Conservation (phyloP, 2,329 filamentous ascomycete genomes). For the Colletotrichum liaoningense region DNA sequence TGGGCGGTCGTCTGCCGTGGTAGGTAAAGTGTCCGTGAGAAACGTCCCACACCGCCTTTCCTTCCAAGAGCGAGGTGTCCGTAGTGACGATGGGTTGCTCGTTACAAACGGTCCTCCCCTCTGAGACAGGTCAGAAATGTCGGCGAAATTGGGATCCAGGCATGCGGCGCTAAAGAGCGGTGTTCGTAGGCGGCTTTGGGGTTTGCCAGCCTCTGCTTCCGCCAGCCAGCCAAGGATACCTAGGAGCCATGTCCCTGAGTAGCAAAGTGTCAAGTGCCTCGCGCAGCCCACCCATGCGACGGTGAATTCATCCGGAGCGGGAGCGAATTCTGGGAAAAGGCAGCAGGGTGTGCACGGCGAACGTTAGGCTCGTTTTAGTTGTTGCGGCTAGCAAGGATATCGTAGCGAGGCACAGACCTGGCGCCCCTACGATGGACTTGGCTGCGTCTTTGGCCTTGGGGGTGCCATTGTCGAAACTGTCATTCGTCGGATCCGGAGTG, state of each 20-base stretch:
- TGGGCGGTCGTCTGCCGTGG: constrained; percentile 6
- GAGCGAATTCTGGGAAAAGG: constrained; percentile 28
- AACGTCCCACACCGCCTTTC: constrained; percentile 30
- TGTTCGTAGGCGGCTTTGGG: constrained; percentile 5
- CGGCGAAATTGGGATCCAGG: neutral
- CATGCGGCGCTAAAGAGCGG: neutral
- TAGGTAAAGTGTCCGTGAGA: constrained; percentile 15
- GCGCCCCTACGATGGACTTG: constrained; percentile 26
- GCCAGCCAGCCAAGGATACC: constrained; percentile 3
- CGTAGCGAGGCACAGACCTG: constrained; percentile 18
- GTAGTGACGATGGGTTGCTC: neutral
- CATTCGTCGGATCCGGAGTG: constrained; percentile 20
- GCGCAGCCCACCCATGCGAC: constrained; percentile 33
- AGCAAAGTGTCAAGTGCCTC: constrained; percentile 34
- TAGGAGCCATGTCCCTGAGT: constrained; percentile 26
- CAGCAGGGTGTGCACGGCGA: constrained; percentile 25
- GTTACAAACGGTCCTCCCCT: neutral
- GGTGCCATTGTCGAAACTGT: constrained; percentile 22
- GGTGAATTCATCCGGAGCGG: constrained; percentile 34
- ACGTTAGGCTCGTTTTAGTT: constrained; percentile 33
- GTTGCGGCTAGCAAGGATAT: constrained; percentile 32
- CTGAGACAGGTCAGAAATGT: constrained; percentile 9
- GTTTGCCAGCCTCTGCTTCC: constrained; percentile 9
- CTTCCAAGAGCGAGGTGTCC: neutral
- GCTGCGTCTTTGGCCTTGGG: constrained; percentile 15